Evolutionary conservation across 2,329 filamentous ascomycete species (phyloP).

Genomic region (Curvularia sp.): DNA sequence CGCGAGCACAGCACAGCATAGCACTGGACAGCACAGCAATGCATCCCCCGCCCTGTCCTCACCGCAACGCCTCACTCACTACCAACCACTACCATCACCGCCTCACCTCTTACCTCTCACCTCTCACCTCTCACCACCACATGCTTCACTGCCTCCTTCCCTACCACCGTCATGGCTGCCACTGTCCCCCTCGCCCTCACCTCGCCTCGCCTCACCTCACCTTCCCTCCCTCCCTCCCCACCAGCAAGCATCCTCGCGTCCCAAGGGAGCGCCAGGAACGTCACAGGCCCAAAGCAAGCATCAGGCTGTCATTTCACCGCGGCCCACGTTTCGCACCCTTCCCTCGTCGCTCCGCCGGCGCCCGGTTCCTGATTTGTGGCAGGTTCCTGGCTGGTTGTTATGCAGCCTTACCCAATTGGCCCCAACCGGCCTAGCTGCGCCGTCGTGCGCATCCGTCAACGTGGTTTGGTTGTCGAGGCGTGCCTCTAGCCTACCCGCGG

Average conservation of each 20-base stretch:
- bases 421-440: constrained; percentile 18
- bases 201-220: too few relatives aligned
- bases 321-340: constrained; percentile 29
- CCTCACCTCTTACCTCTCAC: too few relatives aligned
- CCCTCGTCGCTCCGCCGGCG: constrained; percentile 26
- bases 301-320: constrained; percentile 31
- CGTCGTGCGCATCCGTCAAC: constrained; percentile 35
- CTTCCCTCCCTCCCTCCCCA: too few relatives aligned
- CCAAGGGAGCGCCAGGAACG: constrained; percentile 15
- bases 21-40: constrained; percentile 10
- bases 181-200: not conserved
- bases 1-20: constrained; percentile 3
- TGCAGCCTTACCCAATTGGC: constrained; percentile 44
- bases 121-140: not conserved
- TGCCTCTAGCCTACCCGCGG: constrained; percentile 43
- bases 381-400: constrained; percentile 42
- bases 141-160: not conserved
- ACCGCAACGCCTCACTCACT: constrained; percentile 12
- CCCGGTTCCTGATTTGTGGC: constrained; percentile 34
- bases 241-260: not conserved
- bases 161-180: not conserved
- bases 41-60: constrained; percentile 10
- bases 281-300: constrained; percentile 24
- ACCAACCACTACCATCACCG: too few relatives aligned
- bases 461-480: constrained; percentile 39